Conservation (phyloP, 2,329 filamentous ascomycete genomes). For the Aureobasidium namibiae region DNA sequence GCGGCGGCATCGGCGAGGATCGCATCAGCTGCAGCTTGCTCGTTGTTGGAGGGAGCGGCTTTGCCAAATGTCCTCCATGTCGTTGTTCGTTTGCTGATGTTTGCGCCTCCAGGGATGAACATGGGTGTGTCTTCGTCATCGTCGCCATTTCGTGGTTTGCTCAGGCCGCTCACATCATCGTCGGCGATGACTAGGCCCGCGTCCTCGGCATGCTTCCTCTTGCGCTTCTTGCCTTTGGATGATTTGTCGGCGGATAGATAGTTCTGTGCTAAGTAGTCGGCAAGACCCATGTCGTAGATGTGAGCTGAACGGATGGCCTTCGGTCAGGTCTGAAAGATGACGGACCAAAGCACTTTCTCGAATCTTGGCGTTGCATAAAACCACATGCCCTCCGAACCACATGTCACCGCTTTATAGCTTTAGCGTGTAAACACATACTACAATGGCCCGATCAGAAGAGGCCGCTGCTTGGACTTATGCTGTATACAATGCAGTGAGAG, state of each 20-base stretch:
- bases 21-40: slow-evolving; percentile 54
- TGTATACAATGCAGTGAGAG: slow-evolving; percentile 76
- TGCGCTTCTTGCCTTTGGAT: slow-evolving; percentile 45
- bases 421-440: neutral
- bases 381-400: too few species aligned
- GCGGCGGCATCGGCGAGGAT: slow-evolving; percentile 28
- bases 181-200: slow-evolving; percentile 39
- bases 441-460: slow-evolving; percentile 66
- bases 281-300: slow-evolving; percentile 50
- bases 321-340: neutral
- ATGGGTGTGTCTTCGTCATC: slow-evolving; percentile 48
- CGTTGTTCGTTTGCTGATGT: slow-evolving; percentile 71
- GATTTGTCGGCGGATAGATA: slow-evolving; percentile 64
- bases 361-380: slow-evolving; percentile 5
- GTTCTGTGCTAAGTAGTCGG: slow-evolving; percentile 81
- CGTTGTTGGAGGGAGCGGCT: slow-evolving; percentile 40
- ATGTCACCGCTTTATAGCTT: neutral
- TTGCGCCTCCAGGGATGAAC: slow-evolving; percentile 39
- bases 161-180: slow-evolving; percentile 48
- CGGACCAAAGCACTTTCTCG: neutral
- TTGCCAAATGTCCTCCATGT: slow-evolving; percentile 70
- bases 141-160: slow-evolving; percentile 34
- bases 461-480: slow-evolving; percentile 64
- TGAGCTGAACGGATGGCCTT: neutral
- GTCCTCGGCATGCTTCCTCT: slow-evolving; percentile 32